phyloP scores from a whole-genome alignment of 768 basidiomycete genomes.

The Naganishia randhawae region DNA sequence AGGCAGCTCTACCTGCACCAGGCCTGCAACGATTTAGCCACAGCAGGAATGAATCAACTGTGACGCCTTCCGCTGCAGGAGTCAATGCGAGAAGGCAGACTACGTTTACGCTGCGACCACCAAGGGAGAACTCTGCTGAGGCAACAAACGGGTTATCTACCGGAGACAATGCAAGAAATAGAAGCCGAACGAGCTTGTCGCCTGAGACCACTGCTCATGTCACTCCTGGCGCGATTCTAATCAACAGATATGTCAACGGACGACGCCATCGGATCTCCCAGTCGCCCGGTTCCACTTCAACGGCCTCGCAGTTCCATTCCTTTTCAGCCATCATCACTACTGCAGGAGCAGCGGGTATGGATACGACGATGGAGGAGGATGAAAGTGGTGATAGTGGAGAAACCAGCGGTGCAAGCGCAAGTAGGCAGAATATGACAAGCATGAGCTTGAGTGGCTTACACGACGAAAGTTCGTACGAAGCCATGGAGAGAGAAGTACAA shows the following conservation, averaged over 20 bases:
- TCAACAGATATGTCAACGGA: conserved; percentile 11
- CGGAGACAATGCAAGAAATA: background rate
- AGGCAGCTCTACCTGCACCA: conserved; percentile 2
- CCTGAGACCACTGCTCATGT: background rate
- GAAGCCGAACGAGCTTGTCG: background rate
- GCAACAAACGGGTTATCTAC: background rate
- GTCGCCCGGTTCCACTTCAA: background rate
- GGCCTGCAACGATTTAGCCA: background rate
- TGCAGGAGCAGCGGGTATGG: conserved; percentile 1
- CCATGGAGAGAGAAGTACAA: conserved; percentile 12
- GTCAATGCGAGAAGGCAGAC: conserved; percentile 9
- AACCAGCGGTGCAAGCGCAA: conserved; percentile 1
- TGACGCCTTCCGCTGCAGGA: background rate
- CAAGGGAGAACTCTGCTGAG: background rate
- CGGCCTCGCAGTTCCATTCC: background rate
- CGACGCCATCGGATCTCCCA: conserved; percentile 16
- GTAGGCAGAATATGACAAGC: conserved; percentile 6
- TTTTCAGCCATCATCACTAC: conserved; percentile 6
- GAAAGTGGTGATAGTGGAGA: conserved; percentile 5
- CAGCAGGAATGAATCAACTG: background rate
- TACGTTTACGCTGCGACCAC: conserved; percentile 15
- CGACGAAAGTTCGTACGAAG: conserved; percentile 15
- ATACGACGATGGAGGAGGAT: conserved; percentile 14
- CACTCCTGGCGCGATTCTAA: background rate
- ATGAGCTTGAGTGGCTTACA: conserved; percentile 12